A percentile compares a stretch with the other conserved stretches of the same genome.
These are phyloP conservation scores for Coffea eugenioides DNA, from an alignment of 257 asterid genomes.

Conservation along the genomic window DNA sequence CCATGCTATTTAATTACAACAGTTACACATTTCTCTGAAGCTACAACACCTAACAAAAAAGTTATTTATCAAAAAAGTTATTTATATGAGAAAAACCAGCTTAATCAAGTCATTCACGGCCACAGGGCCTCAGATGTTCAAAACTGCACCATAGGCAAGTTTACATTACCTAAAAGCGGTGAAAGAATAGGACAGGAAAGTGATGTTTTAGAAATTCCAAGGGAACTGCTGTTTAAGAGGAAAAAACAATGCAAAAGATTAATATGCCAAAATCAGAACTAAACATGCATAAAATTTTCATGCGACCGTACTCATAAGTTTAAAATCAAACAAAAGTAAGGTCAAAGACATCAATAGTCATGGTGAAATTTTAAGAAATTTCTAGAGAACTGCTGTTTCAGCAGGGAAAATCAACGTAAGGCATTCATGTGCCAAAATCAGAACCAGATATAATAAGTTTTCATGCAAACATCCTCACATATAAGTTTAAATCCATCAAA, in stretches of 20 bases:
- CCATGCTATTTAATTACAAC: neutral
- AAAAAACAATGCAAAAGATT: neutral
- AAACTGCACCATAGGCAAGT: neutral
- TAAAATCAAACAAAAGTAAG: neutral
- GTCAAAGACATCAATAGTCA: neutral
- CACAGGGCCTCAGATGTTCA: neutral
- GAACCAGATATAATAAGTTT: neutral
- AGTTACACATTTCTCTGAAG: neutral
- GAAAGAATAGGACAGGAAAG: neutral
- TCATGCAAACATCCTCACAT: neutral
- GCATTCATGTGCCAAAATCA: neutral
- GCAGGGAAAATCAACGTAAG: neutral
- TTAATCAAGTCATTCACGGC: neutral
- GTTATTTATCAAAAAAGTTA: neutral
- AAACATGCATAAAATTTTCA: neutral
- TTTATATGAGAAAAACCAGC: neutral
- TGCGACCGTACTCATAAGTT: neutral
- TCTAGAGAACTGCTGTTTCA: neutral
- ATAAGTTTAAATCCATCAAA: neutral
- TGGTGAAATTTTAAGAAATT: neutral
- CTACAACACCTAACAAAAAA: neutral
- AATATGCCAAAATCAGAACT: neutral
- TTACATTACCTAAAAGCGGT: neutral
- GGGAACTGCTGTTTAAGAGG: neutral
- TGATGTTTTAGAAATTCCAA: neutral